Percentiles rank a stretch among this genome's conserved stretches.
Evolutionary conservation across 2,329 filamentous ascomycete species (phyloP).

Genomic region (Cyclaneusma minus): DNA sequence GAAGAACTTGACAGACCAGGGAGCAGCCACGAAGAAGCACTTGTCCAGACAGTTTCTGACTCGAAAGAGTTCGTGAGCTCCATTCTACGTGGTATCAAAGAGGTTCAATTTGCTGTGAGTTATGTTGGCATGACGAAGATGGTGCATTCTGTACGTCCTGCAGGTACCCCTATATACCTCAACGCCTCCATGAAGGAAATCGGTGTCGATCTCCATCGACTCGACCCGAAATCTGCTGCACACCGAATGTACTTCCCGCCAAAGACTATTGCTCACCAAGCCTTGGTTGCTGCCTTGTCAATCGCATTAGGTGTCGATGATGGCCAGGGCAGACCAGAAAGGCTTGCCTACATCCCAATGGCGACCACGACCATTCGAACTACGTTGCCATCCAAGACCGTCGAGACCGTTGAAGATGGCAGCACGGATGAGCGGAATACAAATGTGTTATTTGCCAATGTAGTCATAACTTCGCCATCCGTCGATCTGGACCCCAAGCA

Average conservation of each 20-base stretch:
- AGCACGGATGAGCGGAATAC: slow-evolving; percentile 73
- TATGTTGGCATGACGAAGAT: slow-evolving; percentile 77
- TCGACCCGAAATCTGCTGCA: slow-evolving; percentile 83
- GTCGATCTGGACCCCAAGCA: slow-evolving; percentile 87
- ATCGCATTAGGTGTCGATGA: slow-evolving; percentile 87
- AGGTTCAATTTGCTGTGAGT: slow-evolving; percentile 89
- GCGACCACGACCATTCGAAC: slow-evolving; percentile 90
- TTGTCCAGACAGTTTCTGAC: slow-evolving; percentile 76
- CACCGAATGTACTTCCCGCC: slow-evolving; percentile 97
- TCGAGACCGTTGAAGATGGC: slow-evolving; percentile 61
- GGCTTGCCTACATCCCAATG: slow-evolving; percentile 90
- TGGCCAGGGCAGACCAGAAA: slow-evolving; percentile 70
- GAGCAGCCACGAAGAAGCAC: slow-evolving; percentile 41
- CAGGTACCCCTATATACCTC: slow-evolving; percentile 57
- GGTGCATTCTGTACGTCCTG: slow-evolving; percentile 50
- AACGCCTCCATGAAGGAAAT: slow-evolving; percentile 94
- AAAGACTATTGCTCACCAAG: slow-evolving; percentile 88
- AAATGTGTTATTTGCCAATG: slow-evolving; percentile 91
- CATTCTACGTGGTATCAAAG: slow-evolving; percentile 80
- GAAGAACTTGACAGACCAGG: slow-evolving; percentile 54
- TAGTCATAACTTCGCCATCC: slow-evolving; percentile 90
- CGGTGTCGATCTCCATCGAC: slow-evolving; percentile 77
- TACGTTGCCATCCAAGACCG: slow-evolving; percentile 84
- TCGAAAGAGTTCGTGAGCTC: slow-evolving; percentile 88
- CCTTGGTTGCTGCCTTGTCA: slow-evolving; percentile 78